These are phyloP conservation scores for Mycena floridula DNA, from an alignment of 768 basidiomycete species.

Conservation along the genomic window DNA sequence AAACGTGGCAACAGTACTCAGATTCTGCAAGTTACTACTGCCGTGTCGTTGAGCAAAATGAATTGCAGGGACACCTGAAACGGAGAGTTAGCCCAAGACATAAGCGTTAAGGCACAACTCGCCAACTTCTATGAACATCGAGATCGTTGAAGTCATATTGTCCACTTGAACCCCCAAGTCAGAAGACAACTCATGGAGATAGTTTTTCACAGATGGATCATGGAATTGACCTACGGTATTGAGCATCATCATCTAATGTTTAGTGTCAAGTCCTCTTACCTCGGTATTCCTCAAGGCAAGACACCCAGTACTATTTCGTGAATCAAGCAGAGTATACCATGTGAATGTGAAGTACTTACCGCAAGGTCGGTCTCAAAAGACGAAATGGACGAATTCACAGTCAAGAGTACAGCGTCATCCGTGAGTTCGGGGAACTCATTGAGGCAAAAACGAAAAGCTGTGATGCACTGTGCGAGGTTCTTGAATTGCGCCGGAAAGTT, in stretches of 20 bases:
- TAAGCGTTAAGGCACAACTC: no score
- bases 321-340: not conserved
- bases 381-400: slow-evolving; percentile 54
- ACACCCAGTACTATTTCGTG: slow-evolving; percentile 61
- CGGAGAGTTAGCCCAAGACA: no score
- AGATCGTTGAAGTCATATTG: slow-evolving; percentile 57
- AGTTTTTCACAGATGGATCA: slow-evolving; percentile 63
- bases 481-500: slow-evolving; percentile 61
- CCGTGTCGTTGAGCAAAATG: slow-evolving; percentile 70
- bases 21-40: slow-evolving; percentile 61
- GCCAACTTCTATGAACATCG: slow-evolving; percentile 74
- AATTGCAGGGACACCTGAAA: slow-evolving; percentile 64
- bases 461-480: slow-evolving; percentile 53
- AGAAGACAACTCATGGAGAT: slow-evolving; percentile 60
- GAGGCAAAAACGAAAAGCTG: slow-evolving; percentile 61
- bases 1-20: slow-evolving; percentile 60
- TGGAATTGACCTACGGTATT: slow-evolving; percentile 53
- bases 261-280: slow-evolving; percentile 26
- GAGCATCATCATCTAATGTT: not conserved
- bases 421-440: slow-evolving; percentile 77
- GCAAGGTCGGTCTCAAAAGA: slow-evolving; percentile 66
- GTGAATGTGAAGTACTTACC: slow-evolving; percentile 26
- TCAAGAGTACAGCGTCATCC: slow-evolving; percentile 56
- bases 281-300: slow-evolving; percentile 57
- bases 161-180: slow-evolving; percentile 74